phyloP scores from a whole-genome alignment of 2,329 filamentous ascomycete genomes.

The Penicillium hordei region DNA sequence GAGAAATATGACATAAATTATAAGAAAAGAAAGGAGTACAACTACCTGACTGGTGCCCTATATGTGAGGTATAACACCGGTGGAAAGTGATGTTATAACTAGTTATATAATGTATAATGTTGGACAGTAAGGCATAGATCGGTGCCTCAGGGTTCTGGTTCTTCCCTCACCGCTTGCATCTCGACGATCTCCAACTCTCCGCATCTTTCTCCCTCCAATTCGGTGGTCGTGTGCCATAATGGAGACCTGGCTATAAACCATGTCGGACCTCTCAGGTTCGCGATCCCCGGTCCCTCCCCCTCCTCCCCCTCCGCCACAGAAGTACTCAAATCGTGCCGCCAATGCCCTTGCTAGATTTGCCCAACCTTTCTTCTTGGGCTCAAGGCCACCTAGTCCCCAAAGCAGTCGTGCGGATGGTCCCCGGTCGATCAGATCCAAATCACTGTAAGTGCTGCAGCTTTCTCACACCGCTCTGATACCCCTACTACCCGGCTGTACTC shows the following conservation, averaged over 20 bases:
- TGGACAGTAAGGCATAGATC: background rate
- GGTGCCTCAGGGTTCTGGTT: slow-evolving; percentile 10
- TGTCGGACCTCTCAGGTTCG: slow-evolving; percentile 30
- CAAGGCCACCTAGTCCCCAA: slow-evolving; percentile 55
- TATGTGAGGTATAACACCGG: background rate
- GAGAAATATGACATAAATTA: background rate
- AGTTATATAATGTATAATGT: background rate
- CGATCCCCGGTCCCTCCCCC: slow-evolving; percentile 37
- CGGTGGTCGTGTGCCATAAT: slow-evolving; percentile 29
- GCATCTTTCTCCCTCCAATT: slow-evolving; percentile 17
- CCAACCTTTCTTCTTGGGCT: slow-evolving; percentile 56
- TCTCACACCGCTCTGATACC: slow-evolving; percentile 17
- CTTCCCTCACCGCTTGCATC: slow-evolving; percentile 8
- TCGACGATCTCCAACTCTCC: slow-evolving; percentile 6
- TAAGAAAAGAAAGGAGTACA: background rate
- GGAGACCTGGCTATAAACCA: slow-evolving; percentile 24
- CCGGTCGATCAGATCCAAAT: slow-evolving; percentile 39
- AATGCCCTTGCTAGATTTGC: slow-evolving; percentile 53
- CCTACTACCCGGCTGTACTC: slow-evolving; percentile 10
- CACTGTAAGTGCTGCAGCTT: slow-evolving; percentile 37
- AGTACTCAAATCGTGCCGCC: slow-evolving; percentile 47
- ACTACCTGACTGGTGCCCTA: background rate
- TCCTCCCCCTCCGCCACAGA: slow-evolving; percentile 36
- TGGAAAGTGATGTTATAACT: background rate
- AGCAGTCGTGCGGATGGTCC: slow-evolving; percentile 32